Percentiles rank a stretch among this genome's conserved stretches.
These are phyloP conservation scores for Fusarium succisae DNA, from an alignment of 2,329 filamentous ascomycete genomes.

Conservation along the genomic window DNA sequence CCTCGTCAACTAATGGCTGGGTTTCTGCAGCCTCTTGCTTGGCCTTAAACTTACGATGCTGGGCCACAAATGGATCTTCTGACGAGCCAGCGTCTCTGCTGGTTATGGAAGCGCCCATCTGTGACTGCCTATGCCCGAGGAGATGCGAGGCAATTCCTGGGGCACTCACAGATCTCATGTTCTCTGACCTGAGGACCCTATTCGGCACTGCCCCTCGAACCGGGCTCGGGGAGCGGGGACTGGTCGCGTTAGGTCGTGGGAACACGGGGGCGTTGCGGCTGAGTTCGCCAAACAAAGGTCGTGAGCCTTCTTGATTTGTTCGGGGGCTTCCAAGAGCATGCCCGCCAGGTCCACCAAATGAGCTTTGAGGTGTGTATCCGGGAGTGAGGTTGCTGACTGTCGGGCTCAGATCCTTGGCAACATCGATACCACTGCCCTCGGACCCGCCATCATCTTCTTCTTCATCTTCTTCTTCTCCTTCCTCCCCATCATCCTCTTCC, in stretches of 20 bases:
- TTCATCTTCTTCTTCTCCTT: conserved; percentile 58
- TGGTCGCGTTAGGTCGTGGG: conserved; percentile 62
- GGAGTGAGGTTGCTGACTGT: conserved; percentile 56
- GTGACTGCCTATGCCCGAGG: conserved; percentile 53
- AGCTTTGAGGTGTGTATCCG: conserved; percentile 66
- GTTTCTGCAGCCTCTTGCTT: conserved; percentile 66
- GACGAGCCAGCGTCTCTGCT: conserved; percentile 49
- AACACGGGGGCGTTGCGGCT: conserved; percentile 62
- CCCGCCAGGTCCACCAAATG: conserved; percentile 62
- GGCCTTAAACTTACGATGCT: conserved; percentile 62
- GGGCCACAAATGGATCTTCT: conserved; percentile 59
- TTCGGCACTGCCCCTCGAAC: conserved; percentile 67
- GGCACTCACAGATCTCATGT: conserved; percentile 67
- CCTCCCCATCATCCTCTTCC: conserved; percentile 50
- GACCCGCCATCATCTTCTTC: conserved; percentile 60
- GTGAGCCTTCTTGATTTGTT: conserved; percentile 55
- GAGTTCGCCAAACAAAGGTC: conserved; percentile 65
- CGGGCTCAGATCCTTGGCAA: conserved; percentile 70
- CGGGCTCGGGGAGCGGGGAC: conserved; percentile 78
- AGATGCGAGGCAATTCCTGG: conserved; percentile 67
- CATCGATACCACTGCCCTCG: conserved; percentile 71
- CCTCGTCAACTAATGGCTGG: conserved; percentile 70
- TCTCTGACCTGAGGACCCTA: conserved; percentile 59
- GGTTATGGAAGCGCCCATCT: conserved; percentile 51
- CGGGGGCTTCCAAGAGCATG: conserved; percentile 44